Evolutionary conservation across 1,284 basidiomycete genomes (phyloP), one percentile per base, ranked within the genome.

Genomic region (Termitomyces sp.): DNA sequence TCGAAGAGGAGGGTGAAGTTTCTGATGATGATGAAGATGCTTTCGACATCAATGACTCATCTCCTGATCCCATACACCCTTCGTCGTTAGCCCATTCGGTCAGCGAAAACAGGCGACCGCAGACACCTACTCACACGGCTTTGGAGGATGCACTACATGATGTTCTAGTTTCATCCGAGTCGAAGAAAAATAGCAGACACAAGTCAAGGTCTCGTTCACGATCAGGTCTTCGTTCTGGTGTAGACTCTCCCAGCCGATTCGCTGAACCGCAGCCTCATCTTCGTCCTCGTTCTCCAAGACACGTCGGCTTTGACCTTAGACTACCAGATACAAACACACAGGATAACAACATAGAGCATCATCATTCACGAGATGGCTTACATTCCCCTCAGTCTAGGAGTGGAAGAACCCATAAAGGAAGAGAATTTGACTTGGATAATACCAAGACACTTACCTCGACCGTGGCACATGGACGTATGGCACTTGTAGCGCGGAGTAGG

Each of bases 21-120:
- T 61, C 63, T 17, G 65, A 65, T 13, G 65, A 64, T 26, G 80
- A 76, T 13, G 80, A 88, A 40, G 92, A 93, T 66, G 83, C 83
- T 62, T 96, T 86, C 68, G 94, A 97, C 67, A 96, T 96, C 54
- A 90, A 94, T 64, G 93, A 96, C 73, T 89, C 84, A 53, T 89
- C 87, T 0, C 74, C 75, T 3, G 79, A 82, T 50, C 76, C 73
- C 10, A 59, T 73, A 21, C 73, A 70, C n/a, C 17, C 47, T 38
- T 43, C 50, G 26, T 21, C 55, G 6, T 39, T 54, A 42, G 48
- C 41, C 15, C 47, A 57, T 49, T 19, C 58, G 55, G 28, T 58
- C 48, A 60, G 59, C n/a, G 50, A 63, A 57, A 58, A 53, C 31
- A 59, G 55, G 45, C 62, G 61, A 57, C 56, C 61, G 28, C 58